phyloP scores from a whole-genome alignment of 805 yeast species.

The Myxozyma mucilagina region DNA sequence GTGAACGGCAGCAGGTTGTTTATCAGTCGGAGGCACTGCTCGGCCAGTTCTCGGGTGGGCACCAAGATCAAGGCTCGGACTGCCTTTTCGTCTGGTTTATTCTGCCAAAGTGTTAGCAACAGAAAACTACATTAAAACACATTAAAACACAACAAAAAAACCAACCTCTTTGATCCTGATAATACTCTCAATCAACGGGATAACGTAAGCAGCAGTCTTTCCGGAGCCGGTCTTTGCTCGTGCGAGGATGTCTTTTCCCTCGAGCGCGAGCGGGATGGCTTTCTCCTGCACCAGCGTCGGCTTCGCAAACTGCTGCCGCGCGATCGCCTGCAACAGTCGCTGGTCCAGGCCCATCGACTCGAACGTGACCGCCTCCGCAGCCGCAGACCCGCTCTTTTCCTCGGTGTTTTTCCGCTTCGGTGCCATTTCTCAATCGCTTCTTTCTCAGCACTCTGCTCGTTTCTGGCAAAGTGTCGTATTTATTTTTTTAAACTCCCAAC shows the following conservation, averaged over 20 bases:
- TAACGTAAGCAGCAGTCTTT: conserved; percentile 85
- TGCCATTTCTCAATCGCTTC: not conserved
- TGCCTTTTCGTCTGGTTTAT: conserved; percentile 34
- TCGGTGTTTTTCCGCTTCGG: conserved; percentile 7
- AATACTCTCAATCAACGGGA: conserved; percentile 82
- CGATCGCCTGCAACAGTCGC: conserved; percentile 79
- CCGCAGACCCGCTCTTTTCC: not conserved
- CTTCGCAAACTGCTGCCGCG: conserved; percentile 68
- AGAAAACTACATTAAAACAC: not conserved
- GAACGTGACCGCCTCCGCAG: conserved; percentile 50
- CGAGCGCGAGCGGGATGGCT: conserved; percentile 89
- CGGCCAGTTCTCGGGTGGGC: conserved; percentile 89
- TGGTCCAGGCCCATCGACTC: conserved; percentile 79
- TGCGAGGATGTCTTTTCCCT: conserved; percentile 88
- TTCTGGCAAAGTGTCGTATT: not conserved
- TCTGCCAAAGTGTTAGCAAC: not conserved
- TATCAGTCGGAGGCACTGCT: conserved; percentile 74
- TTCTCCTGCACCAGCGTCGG: conserved; percentile 91
- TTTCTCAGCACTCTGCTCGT: not conserved
- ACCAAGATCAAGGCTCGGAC: conserved; percentile 72
- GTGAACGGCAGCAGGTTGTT: conserved; percentile 70
- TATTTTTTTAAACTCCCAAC: not conserved
- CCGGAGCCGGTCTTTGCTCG: conserved; percentile 96
- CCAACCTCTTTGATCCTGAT: conserved; percentile 42
- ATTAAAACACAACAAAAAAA: not conserved